Percentiles rank a stretch among this genome's conserved stretches.
Conservation (phyloP, 2,329 filamentous ascomycete genomes). For the Talaromyces pinophilus region DNA sequence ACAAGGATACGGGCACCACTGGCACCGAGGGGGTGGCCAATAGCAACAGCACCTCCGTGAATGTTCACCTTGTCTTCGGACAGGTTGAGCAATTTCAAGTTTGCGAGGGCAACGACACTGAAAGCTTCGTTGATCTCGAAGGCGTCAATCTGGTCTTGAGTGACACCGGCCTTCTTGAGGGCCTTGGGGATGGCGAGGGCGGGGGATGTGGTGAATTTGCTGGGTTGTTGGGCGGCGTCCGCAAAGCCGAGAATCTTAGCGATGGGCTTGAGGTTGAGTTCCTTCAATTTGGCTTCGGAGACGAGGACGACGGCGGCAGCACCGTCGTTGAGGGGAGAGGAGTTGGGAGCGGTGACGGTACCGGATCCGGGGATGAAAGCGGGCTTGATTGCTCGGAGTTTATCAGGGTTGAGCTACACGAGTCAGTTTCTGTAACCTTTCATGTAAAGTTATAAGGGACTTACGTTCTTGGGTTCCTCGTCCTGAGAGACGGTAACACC, state of each 20-base stretch:
- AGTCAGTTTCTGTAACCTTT: neutral
- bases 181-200: slow-evolving; percentile 96
- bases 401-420: slow-evolving; percentile 68
- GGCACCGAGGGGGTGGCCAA: slow-evolving; percentile 87
- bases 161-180: slow-evolving; percentile 86
- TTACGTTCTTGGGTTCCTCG: slow-evolving; percentile 90
- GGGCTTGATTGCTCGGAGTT: slow-evolving; percentile 81
- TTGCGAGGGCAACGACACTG: slow-evolving; percentile 92
- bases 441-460: slow-evolving; percentile 25
- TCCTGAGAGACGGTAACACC: slow-evolving; percentile 76
- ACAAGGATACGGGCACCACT: slow-evolving; percentile 92
- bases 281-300: slow-evolving; percentile 90
- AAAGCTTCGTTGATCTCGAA: slow-evolving; percentile 99
- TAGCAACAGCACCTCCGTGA: slow-evolving; percentile 90
- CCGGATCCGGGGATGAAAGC: slow-evolving; percentile 75
- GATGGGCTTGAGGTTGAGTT: slow-evolving; percentile 85
- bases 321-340: slow-evolving; percentile 93
- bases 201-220: slow-evolving; percentile 94
- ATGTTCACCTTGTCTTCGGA: slow-evolving; percentile 87
- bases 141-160: slow-evolving; percentile 75
- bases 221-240: slow-evolving; percentile 86
- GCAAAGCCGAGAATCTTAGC: slow-evolving; percentile 98
- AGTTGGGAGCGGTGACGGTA: slow-evolving; percentile 94
- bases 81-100: slow-evolving; percentile 86
- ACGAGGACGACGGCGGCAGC: slow-evolving; percentile 90